phyloP scores from a whole-genome alignment of 2,329 filamentous ascomycete species.

The Mycocentrospora acerina region DNA sequence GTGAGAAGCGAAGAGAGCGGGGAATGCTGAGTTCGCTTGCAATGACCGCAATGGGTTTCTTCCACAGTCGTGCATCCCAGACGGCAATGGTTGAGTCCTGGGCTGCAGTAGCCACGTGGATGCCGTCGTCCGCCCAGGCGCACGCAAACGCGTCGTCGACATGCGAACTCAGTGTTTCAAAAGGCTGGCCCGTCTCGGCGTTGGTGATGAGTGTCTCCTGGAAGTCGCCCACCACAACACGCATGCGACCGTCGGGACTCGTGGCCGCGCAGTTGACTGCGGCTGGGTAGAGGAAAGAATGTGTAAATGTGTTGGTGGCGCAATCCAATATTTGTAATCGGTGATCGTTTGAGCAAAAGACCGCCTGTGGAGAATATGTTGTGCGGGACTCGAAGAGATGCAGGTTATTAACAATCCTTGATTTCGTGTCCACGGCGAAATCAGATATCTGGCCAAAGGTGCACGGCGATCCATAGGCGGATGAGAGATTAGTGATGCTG shows the following conservation, averaged over 20 bases:
- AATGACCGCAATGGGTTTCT: slow-evolving; percentile 56
- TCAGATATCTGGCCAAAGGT: slow-evolving; percentile 53
- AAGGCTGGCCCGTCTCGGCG: slow-evolving; percentile 63
- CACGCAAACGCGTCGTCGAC: slow-evolving; percentile 74
- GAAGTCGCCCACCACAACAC: slow-evolving; percentile 72
- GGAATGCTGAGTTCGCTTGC: slow-evolving; percentile 68
- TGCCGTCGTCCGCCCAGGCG: slow-evolving; percentile 77
- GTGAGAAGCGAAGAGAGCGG: slow-evolving; percentile 70
- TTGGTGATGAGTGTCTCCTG: slow-evolving; percentile 67
- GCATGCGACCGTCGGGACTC: slow-evolving; percentile 70
- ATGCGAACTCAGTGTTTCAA: slow-evolving; percentile 63
- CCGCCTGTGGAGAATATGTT: slow-evolving; percentile 51
- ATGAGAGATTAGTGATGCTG: slow-evolving; percentile 48
- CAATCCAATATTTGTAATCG: slow-evolving; percentile 58
- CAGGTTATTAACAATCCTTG: slow-evolving; percentile 61
- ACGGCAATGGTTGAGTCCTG: slow-evolving; percentile 74
- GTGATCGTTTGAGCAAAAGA: slow-evolving; percentile 61
- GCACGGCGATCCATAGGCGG: slow-evolving; percentile 34
- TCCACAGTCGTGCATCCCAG: slow-evolving; percentile 75
- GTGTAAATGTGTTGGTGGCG: slow-evolving; percentile 59
- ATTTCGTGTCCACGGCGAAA: slow-evolving; percentile 49
- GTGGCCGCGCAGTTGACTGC: slow-evolving; percentile 73
- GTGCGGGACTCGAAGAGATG: slow-evolving; percentile 54
- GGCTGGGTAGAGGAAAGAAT: slow-evolving; percentile 58
- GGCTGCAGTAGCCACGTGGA: slow-evolving; percentile 73